Evolutionary conservation across 257 asterid genomes (phyloP).

Genomic region (Nicotiana attenuata): DNA sequence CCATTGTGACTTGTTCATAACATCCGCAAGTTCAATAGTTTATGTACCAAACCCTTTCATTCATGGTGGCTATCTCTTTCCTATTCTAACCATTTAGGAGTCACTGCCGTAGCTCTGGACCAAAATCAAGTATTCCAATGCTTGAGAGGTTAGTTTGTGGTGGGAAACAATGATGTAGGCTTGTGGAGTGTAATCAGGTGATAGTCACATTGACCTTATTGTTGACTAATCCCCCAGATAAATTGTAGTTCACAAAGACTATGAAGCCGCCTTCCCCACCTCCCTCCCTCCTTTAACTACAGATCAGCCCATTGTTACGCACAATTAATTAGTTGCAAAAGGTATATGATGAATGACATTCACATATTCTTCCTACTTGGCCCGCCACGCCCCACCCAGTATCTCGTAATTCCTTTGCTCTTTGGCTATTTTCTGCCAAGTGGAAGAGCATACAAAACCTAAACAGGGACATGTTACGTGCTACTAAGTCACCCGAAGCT

Average conservation of each 20-base stretch:
- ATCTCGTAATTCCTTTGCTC: neutral
- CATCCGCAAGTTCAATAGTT: neutral
- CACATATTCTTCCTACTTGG: neutral
- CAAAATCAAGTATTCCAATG: too few relatives aligned
- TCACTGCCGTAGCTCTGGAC: too few relatives aligned
- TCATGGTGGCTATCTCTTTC: neutral
- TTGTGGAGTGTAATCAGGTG: too few relatives aligned
- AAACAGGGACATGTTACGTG: neutral
- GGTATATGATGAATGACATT: neutral
- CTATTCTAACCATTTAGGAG: too few relatives aligned
- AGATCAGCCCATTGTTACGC: neutral
- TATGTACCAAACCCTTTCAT: neutral
- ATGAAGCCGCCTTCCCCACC: fast-evolving
- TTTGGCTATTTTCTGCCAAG: neutral
- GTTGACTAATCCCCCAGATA: neutral
- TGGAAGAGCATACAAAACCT: neutral
- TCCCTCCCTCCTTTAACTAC: neutral
- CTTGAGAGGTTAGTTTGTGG: too few relatives aligned
- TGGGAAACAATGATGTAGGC: too few relatives aligned
- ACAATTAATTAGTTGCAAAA: neutral
- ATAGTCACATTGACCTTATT: too few relatives aligned
- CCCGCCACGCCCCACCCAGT: neutral
- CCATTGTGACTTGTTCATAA: neutral
- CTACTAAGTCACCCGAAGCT: neutral
- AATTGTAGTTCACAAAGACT: neutral